Evolutionary conservation across 176 grass and related monocot species (phyloP).

Genomic region (Carex cristatella): DNA sequence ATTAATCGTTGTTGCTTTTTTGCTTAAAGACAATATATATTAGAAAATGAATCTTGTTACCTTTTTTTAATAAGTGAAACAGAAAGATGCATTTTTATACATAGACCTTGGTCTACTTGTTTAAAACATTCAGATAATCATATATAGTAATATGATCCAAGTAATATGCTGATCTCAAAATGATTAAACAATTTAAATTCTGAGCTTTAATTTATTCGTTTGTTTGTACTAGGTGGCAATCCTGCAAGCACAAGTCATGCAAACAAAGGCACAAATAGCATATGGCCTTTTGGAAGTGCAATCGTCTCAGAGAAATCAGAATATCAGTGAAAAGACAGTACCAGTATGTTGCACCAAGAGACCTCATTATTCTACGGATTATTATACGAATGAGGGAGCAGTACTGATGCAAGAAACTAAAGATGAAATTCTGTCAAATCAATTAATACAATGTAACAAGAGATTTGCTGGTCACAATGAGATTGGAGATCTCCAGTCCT

Average conservation of each 20-base stretch:
- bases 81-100: background rate
- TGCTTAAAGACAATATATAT: background rate
- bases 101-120: background rate
- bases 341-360: conserved; percentile 29
- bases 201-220: background rate
- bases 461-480: conserved; percentile 31
- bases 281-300: conserved; percentile 33
- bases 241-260: conserved; percentile 87
- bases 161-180: conserved; percentile 6
- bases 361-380: conserved; percentile 22
- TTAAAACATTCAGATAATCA: background rate
- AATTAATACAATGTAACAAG: conserved; percentile 44
- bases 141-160: background rate
- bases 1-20: background rate
- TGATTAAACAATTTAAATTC: background rate
- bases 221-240: conserved; percentile 53
- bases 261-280: conserved; percentile 68
- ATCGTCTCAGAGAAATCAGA: conserved; percentile 44
- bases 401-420: conserved; percentile 37
- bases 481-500: conserved; percentile 69
- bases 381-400: conserved; percentile 3
- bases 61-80: background rate
- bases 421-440: conserved; percentile 37
- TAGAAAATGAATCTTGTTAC: background rate
- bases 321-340: conserved; percentile 13